A percentile compares a stretch with the other conserved stretches of the same genome.
Conservation (phyloP, 768 basidiomycete species). For the Polyporus arcularius region DNA sequence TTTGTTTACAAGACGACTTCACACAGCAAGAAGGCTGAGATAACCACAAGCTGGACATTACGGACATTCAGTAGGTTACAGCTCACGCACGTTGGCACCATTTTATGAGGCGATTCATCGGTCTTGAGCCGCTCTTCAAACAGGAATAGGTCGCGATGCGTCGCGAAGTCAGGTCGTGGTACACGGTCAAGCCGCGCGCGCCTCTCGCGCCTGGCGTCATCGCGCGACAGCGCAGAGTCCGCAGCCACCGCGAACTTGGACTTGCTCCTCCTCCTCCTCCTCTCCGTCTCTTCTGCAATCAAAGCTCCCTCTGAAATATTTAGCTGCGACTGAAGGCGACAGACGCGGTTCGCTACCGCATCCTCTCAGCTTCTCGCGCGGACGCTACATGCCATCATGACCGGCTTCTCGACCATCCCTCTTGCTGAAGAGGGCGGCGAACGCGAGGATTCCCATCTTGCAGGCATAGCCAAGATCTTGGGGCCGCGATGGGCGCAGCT, state of each 20-base stretch:
- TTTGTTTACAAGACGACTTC: conserved; percentile 76
- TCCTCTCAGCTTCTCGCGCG: background rate
- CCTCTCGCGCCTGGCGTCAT: background rate
- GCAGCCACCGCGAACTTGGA: background rate
- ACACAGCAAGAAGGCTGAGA: conserved; percentile 70
- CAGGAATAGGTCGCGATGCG: conserved; percentile 84
- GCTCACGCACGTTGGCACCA: conserved; percentile 73
- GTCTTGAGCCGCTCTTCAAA: conserved; percentile 98
- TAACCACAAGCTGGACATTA: conserved; percentile 50
- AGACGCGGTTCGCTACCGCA: background rate
- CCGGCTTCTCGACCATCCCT: conserved; percentile 51
- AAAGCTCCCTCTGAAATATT: too few species aligned
- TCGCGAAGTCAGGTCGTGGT: conserved; percentile 55
- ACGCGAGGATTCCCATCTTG: conserved; percentile 40
- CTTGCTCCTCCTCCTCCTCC: background rate
- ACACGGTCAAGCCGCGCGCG: background rate
- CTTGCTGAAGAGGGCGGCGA: conserved; percentile 44
- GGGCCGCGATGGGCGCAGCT: conserved; percentile 71
- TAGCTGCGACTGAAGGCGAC: background rate
- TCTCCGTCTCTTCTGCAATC: background rate
- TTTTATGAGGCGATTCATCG: conserved; percentile 59
- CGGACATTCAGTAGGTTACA: conserved; percentile 4
- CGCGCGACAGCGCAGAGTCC: too few species aligned
- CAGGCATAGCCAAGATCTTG: conserved; percentile 57
- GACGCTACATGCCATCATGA: conserved; percentile 38